Evolutionary conservation across 2,329 filamentous ascomycete species (phyloP).

Genomic region (Pestalotiopsis sp.): DNA sequence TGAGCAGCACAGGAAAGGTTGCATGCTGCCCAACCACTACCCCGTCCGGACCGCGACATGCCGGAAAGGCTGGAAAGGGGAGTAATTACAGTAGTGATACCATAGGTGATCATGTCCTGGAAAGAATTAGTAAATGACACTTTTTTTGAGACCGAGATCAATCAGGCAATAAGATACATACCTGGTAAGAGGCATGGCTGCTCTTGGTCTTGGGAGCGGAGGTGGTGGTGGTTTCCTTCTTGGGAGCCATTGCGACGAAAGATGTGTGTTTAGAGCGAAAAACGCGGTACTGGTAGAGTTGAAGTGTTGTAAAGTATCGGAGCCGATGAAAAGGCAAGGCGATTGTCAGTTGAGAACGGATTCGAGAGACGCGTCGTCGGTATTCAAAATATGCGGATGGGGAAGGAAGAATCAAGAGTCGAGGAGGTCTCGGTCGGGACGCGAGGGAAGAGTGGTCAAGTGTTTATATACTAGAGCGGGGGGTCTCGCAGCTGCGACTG

Average conservation of each 20-base stretch:
- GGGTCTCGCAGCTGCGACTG: constrained; percentile 5
- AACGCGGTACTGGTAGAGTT: background rate
- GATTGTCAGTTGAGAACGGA: background rate
- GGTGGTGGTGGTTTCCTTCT: constrained; percentile 7
- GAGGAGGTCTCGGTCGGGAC: constrained; percentile 10
- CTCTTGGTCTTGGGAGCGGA: constrained; percentile 46
- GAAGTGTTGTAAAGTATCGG: background rate
- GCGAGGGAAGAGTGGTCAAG: constrained; percentile 11
- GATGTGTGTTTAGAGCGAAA: constrained; percentile 3
- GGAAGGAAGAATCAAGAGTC: constrained; percentile 1
- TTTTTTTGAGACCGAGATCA: constrained; percentile 18
- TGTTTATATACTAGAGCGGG: constrained; percentile 15
- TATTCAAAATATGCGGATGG: background rate
- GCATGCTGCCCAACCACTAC: constrained; percentile 15
- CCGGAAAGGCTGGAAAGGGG: constrained; percentile 32
- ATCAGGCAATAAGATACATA: constrained; percentile 35
- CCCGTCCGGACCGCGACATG: constrained; percentile 34
- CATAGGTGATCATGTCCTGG: constrained; percentile 66
- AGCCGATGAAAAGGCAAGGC: constrained; percentile 3
- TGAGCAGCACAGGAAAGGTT: background rate
- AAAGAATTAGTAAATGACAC: constrained; percentile 34
- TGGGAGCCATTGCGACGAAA: constrained; percentile 13
- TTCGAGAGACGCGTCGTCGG: constrained; percentile 2
- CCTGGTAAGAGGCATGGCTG: constrained; percentile 61
- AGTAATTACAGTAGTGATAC: constrained; percentile 59